Conservation (phyloP, 1,284 basidiomycete genomes). For the Thelephora terrestris region DNA sequence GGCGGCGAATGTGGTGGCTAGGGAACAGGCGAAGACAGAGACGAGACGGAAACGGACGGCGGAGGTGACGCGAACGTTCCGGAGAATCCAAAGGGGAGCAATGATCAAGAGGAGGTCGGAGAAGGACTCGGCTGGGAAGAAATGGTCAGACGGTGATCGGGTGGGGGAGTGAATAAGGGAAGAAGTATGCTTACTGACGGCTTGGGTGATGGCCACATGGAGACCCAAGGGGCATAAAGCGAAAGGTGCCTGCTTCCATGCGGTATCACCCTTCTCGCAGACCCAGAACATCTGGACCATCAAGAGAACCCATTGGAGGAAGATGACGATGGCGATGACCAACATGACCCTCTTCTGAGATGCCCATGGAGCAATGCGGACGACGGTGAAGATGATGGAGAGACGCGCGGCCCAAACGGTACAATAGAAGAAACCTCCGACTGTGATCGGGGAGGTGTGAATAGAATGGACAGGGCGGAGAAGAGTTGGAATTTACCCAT, state of each 20-base stretch:
- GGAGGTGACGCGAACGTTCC: neutral
- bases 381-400: neutral
- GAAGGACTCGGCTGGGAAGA: neutral
- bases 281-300: constrained; percentile 1
- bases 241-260: neutral
- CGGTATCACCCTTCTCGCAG: neutral
- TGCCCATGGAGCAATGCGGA: neutral
- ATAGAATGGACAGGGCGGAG: too few species aligned
- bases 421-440: too few species aligned
- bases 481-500: too few species aligned
- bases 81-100: neutral
- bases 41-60: neutral
- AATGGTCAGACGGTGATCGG: too few species aligned
- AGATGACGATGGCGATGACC: neutral
- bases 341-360: neutral
- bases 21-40: neutral
- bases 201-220: neutral
- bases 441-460: too few species aligned
- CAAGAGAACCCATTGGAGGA: neutral
- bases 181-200: neutral
- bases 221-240: neutral
- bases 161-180: too few species aligned
- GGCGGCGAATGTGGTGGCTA: neutral
- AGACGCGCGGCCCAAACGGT: neutral
- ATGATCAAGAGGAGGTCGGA: neutral